These are phyloP conservation scores for Aspergillus cavernicola DNA, from an alignment of 495 filamentous ascomycete species.

Conservation along the genomic window DNA sequence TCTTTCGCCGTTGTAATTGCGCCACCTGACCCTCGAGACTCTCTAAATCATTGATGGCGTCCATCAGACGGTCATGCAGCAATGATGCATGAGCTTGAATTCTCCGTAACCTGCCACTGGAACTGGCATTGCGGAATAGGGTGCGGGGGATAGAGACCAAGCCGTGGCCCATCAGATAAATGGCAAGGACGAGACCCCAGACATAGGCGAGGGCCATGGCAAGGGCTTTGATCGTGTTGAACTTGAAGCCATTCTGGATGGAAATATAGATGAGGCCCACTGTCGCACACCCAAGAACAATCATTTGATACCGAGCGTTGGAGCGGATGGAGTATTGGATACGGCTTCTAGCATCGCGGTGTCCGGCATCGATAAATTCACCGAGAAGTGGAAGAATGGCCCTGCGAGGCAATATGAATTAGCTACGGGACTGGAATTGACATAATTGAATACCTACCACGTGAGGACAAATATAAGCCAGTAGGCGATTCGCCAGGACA, in stretches of 20 bases:
- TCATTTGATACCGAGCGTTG: slow-evolving; percentile 84
- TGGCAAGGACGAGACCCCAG: slow-evolving; percentile 85
- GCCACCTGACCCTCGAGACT: slow-evolving; percentile 74
- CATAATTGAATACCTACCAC: slow-evolving; percentile 55
- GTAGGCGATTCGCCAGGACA: slow-evolving; percentile 90
- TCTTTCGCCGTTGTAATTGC: slow-evolving; percentile 75
- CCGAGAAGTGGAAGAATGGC: slow-evolving; percentile 88
- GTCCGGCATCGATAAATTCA: slow-evolving; percentile 90
- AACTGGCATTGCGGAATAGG: slow-evolving; percentile 70
- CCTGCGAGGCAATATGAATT: slow-evolving; percentile 42
- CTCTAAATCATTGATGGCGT: slow-evolving; percentile 76
- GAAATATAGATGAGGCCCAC: slow-evolving; percentile 82
- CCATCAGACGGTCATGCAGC: slow-evolving; percentile 81
- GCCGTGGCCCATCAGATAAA: slow-evolving; percentile 96
- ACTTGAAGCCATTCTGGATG: slow-evolving; percentile 67
- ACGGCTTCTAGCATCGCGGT: slow-evolving; percentile 76
- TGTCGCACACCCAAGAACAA: slow-evolving; percentile 65
- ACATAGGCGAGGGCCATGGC: slow-evolving; percentile 92
- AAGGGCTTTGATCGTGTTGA: slow-evolving; percentile 65
- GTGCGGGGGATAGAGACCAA: slow-evolving; percentile 84
- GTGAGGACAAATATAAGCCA: slow-evolving; percentile 95
- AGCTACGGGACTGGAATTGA: neutral
- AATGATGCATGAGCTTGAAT: slow-evolving; percentile 76
- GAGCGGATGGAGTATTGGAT: slow-evolving; percentile 76
- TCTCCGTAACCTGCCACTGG: slow-evolving; percentile 64